phyloP scores from a whole-genome alignment of 2,329 filamentous ascomycete genomes.

The Calonectria pseudoturangicola region DNA sequence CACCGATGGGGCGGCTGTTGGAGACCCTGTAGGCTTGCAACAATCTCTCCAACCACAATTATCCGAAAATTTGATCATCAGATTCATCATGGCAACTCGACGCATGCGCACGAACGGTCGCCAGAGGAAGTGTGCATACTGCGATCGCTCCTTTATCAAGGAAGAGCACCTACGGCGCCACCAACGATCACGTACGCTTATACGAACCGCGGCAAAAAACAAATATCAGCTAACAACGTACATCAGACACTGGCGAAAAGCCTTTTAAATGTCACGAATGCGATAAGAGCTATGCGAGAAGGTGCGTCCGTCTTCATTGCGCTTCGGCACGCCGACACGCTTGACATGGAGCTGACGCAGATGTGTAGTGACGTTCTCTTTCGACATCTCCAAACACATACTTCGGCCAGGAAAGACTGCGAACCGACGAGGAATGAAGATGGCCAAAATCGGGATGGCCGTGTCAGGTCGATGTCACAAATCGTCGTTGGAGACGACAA shows the following conservation, averaged over 20 bases:
- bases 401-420: not conserved
- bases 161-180: conserved; percentile 14
- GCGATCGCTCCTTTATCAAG: conserved; percentile 9
- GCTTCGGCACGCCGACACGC: too few relatives aligned
- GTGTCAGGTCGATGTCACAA: too few relatives aligned
- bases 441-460: too few relatives aligned
- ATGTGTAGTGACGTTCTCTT: not conserved
- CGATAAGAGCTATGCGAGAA: conserved; percentile 1
- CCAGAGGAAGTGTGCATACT: conserved; percentile 14
- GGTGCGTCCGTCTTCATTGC: not conserved
- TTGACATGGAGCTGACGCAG: not conserved
- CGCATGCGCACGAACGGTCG: not conserved
- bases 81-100: not conserved
- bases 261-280: conserved; percentile 8
- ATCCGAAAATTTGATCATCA: not conserved
- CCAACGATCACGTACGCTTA: conserved; percentile 1
- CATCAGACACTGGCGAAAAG: not conserved
- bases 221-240: not conserved
- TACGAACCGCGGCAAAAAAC: too few relatives aligned
- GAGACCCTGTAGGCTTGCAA: not conserved
- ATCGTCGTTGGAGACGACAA: not conserved
- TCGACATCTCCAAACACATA: conserved; percentile 4
- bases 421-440: too few relatives aligned
- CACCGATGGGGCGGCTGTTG: not conserved
- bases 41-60: not conserved